Evolutionary conservation across 169 alveolate genomes (phyloP).

Genomic region (Amoebophrya sp.): DNA sequence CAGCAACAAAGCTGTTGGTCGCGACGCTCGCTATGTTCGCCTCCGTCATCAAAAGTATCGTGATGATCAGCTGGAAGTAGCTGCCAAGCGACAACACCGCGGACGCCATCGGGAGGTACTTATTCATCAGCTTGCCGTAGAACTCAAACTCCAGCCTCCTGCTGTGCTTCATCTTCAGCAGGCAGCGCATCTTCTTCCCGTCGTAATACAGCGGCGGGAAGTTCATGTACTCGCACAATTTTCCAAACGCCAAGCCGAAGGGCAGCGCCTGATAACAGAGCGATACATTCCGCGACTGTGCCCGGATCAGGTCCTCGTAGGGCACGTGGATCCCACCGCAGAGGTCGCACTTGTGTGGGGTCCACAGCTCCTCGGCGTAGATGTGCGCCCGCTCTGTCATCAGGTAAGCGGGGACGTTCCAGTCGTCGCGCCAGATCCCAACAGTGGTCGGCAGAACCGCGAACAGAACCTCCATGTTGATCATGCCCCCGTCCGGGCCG

Average conservation of each 20-base stretch:
- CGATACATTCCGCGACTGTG: not conserved
- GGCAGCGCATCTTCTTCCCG: not conserved
- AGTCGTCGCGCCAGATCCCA: conserved; percentile 6
- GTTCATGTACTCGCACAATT: conserved; percentile 2
- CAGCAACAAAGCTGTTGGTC: not conserved
- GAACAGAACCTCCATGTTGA: not conserved
- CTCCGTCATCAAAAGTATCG: not conserved
- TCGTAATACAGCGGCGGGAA: conserved; percentile 1
- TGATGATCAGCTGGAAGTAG: not conserved
- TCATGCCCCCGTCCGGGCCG: not conserved
- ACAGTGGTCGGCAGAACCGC: not conserved
- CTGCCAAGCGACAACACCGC: not conserved
- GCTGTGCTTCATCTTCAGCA: not conserved
- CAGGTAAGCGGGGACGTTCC: conserved; percentile 12
- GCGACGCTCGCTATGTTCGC: not conserved
- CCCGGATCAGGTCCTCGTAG: conserved; percentile 4
- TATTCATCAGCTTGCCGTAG: not conserved
- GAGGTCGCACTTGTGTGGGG: not conserved
- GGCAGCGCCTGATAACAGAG: conserved; percentile 7
- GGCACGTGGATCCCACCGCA: conserved; percentile 6
- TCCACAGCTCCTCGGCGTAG: not conserved
- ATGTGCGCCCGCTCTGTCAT: conserved; percentile 6
- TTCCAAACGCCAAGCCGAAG: not conserved
- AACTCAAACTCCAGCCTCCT: not conserved
- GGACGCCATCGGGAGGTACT: not conserved